Conservation (phyloP, 768 basidiomycete genomes). For the Lentinula sp. region DNA sequence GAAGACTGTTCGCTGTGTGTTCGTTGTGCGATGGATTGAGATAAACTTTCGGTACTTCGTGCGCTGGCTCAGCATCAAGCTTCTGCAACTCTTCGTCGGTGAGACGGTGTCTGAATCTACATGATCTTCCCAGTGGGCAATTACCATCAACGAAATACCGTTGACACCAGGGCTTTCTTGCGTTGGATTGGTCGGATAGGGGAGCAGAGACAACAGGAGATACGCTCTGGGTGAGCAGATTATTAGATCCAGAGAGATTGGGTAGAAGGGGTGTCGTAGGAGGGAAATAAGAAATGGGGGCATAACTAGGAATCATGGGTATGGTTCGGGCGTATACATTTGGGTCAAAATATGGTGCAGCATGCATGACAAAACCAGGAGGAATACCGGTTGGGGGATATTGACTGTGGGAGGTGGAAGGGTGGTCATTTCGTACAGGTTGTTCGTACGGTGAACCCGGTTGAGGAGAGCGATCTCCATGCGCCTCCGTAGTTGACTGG, state of each 20-base stretch:
- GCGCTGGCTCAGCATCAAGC: not conserved
- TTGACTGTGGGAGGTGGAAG: no score
- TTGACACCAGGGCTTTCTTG: not conserved
- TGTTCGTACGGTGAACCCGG: not conserved
- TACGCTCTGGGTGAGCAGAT: not conserved
- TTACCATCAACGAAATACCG: not conserved
- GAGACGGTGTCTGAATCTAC: slow-evolving; percentile 5
- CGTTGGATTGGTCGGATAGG: not conserved
- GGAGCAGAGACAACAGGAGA: not conserved
- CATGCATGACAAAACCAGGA: not conserved
- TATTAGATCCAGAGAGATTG: not conserved
- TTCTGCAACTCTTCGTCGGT: not conserved
- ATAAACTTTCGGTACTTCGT: not conserved
- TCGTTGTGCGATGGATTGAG: not conserved
- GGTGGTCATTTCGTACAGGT: not conserved
- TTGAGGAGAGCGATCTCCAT: not conserved
- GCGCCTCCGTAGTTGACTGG: not conserved
- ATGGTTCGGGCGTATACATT: not conserved
- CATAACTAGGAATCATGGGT: not conserved
- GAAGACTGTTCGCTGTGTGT: not conserved
- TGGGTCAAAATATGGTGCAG: not conserved
- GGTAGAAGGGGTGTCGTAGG: not conserved
- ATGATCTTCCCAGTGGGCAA: not conserved
- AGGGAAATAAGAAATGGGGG: not conserved
- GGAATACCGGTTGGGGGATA: no score